Percentiles rank a stretch among this genome's conserved stretches.
phyloP scores from a whole-genome alignment of 169 alveolate genomes.

The Eimeria mitis region DNA sequence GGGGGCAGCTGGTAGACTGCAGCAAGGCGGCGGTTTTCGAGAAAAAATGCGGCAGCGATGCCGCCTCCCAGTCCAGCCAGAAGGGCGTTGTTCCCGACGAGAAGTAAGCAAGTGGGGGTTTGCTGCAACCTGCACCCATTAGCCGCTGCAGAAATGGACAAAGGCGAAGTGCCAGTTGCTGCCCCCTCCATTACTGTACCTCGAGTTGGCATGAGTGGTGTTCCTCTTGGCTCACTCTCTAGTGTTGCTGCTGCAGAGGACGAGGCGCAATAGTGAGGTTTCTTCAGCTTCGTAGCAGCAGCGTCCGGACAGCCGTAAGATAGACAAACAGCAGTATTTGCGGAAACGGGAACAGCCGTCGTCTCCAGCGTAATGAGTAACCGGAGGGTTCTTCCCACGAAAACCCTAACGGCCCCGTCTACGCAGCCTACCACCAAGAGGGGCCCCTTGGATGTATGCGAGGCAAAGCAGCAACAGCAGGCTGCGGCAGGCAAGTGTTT shows the following conservation, averaged over 20 bases:
- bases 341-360: neutral
- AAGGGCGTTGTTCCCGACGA: constrained; percentile 49
- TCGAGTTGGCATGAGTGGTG: neutral
- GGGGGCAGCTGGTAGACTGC: constrained; percentile 28
- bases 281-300: neutral
- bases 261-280: neutral
- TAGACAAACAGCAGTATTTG: neutral
- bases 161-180: neutral
- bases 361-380: constrained; percentile 9
- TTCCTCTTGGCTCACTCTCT: neutral
- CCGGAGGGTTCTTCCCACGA: constrained; percentile 40
- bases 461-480: constrained; percentile 57
- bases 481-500: constrained; percentile 47
- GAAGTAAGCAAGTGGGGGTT: constrained; percentile 27
- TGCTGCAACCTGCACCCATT: neutral
- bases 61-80: constrained; percentile 48
- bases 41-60: constrained; percentile 23
- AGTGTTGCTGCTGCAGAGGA: neutral
- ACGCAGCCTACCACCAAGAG: constrained; percentile 35
- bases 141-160: neutral
- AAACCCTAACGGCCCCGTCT: constrained; percentile 19
- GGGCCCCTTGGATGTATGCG: constrained; percentile 38
- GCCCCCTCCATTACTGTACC: neutral
- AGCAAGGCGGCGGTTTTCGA: constrained; percentile 38
- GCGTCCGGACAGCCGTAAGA: neutral